Evolutionary conservation across 2,329 filamentous ascomycete species (phyloP).

Genomic region (Aspergillus pseudonomiae): DNA sequence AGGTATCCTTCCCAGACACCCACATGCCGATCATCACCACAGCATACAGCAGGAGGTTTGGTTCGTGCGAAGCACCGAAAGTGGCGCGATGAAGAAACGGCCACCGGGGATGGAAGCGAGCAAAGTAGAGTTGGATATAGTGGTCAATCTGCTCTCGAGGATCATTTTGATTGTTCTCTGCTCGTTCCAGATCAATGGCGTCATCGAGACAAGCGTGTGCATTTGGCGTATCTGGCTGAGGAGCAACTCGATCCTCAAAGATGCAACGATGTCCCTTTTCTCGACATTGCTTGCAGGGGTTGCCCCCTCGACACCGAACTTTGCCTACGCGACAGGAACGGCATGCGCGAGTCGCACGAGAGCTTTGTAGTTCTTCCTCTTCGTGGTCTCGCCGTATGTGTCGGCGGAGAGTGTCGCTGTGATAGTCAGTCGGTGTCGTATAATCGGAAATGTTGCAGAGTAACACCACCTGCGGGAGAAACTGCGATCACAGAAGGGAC

Average conservation of each 20-base stretch:
- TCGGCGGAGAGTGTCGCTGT: constrained; percentile 20
- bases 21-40: constrained; percentile 29
- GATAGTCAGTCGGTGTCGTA: not conserved
- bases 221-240: not conserved
- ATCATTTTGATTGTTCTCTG: not conserved
- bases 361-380: constrained; percentile 3
- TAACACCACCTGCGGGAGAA: constrained; percentile 18
- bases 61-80: constrained; percentile 22
- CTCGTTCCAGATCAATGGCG: not conserved
- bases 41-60: constrained; percentile 25
- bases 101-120: constrained; percentile 29
- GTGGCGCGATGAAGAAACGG: constrained; percentile 26
- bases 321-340: constrained; percentile 15
- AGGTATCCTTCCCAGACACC: constrained; percentile 17
- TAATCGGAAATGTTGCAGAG: not conserved
- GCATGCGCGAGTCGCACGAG: constrained; percentile 20
- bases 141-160: not conserved
- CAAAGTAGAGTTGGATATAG: constrained; percentile 22
- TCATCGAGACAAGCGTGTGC: not conserved
- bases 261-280: not conserved
- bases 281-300: constrained; percentile 11
- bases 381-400: constrained; percentile 24
- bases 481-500: constrained; percentile 19
- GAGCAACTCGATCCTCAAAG: not conserved
- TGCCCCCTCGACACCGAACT: constrained; percentile 14